Percentiles rank a stretch among this genome's conserved stretches.
Conservation (phyloP, 2,329 filamentous ascomycete species). For the Aspergillus awamori region DNA sequence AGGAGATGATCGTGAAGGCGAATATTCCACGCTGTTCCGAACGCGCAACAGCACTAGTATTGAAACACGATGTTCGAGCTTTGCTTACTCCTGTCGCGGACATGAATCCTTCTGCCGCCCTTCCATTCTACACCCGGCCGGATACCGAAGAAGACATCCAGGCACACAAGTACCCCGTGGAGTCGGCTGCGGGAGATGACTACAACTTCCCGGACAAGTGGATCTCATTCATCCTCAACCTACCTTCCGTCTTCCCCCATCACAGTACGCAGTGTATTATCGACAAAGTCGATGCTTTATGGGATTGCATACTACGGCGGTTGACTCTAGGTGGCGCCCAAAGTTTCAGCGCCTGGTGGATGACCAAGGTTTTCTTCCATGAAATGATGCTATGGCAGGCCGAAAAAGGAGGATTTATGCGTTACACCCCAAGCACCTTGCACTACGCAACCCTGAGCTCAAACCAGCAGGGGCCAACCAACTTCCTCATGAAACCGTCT, state of each 20-base stretch:
- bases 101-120: slow-evolving; percentile 30
- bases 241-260: slow-evolving; percentile 43
- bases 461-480: slow-evolving; percentile 26
- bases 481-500: slow-evolving; percentile 28
- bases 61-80: slow-evolving; percentile 49
- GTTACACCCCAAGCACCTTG: slow-evolving; percentile 46
- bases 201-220: slow-evolving; percentile 54
- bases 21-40: slow-evolving; percentile 46
- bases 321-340: slow-evolving; percentile 49
- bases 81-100: slow-evolving; percentile 46
- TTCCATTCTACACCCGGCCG: slow-evolving; percentile 39
- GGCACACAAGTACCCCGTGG: slow-evolving; percentile 40
- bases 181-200: slow-evolving; percentile 40
- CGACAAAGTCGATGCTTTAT: slow-evolving; percentile 48
- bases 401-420: slow-evolving; percentile 86
- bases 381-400: slow-evolving; percentile 92
- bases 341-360: slow-evolving; percentile 57
- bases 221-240: slow-evolving; percentile 48
- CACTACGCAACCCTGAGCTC: slow-evolving; percentile 30
- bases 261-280: slow-evolving; percentile 50
- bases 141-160: slow-evolving; percentile 36
- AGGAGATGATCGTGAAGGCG: slow-evolving; percentile 45
- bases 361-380: slow-evolving; percentile 92
- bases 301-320: slow-evolving; percentile 48
- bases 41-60: slow-evolving; percentile 39